Evolutionary conservation across 1,284 basidiomycete species (phyloP).

Genomic region (Ceratobasidium sp.): DNA sequence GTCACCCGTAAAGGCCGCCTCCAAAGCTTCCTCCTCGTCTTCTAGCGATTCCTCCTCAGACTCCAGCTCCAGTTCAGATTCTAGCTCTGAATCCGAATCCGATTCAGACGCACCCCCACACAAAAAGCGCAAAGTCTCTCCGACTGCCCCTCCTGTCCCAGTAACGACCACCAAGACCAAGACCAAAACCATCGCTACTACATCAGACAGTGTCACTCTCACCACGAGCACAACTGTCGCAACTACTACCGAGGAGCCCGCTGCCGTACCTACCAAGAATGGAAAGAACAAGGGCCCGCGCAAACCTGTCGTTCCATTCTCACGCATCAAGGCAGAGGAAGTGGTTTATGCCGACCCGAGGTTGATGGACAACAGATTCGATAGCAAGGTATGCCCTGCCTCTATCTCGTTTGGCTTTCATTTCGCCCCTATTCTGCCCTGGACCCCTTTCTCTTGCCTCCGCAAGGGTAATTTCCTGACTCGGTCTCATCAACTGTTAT

Average conservation of each 20-base stretch:
- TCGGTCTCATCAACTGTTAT: background rate
- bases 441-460: background rate
- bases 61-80: conserved; percentile 53
- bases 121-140: conserved; percentile 10
- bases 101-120: conserved; percentile 51
- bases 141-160: conserved; percentile 29
- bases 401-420: background rate
- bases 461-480: too few species aligned
- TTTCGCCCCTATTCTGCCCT: background rate
- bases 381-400: conserved; percentile 73
- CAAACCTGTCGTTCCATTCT: conserved; percentile 70
- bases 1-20: conserved; percentile 51
- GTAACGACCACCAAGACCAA: conserved; percentile 53
- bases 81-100: conserved; percentile 52
- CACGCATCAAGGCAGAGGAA: conserved; percentile 81
- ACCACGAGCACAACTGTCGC: conserved; percentile 49
- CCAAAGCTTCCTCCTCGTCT: conserved; percentile 53
- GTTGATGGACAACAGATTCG: conserved; percentile 86
- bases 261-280: conserved; percentile 52
- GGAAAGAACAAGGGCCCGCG: conserved; percentile 56
- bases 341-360: conserved; percentile 70
- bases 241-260: conserved; percentile 37
- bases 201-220: conserved; percentile 3
- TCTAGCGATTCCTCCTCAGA: conserved; percentile 51
- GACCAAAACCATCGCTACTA: conserved; percentile 58